Conservation (phyloP, 2,329 filamentous ascomycete genomes). For the Drechslerella stenobrocha region DNA sequence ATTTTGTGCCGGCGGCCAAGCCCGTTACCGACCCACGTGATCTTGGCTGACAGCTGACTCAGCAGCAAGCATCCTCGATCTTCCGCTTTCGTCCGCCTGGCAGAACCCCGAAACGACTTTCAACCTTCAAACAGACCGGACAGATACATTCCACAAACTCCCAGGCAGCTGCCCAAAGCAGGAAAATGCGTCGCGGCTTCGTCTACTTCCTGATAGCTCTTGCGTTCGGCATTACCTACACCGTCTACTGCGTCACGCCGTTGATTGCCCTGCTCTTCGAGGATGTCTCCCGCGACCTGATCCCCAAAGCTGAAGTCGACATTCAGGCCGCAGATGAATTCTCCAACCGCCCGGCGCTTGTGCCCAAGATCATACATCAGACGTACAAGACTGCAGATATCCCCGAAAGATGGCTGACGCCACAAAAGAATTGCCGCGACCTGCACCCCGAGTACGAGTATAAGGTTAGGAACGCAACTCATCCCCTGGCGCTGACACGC, state of each 20-base stretch:
- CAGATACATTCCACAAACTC: not conserved
- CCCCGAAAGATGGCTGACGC: conserved; percentile 67
- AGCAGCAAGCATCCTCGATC: too few species aligned
- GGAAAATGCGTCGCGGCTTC: conserved; percentile 52
- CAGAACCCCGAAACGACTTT: too few species aligned
- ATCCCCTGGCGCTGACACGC: not conserved
- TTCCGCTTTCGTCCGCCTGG: too few species aligned
- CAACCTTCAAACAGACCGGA: not conserved
- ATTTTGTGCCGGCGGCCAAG: too few species aligned
- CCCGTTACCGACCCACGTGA: too few species aligned
- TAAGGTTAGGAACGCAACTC: conserved; percentile 59
- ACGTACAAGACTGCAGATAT: conserved; percentile 73
- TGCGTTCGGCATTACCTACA: conserved; percentile 65
- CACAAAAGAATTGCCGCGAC: conserved; percentile 69
- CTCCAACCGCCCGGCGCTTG: conserved; percentile 65
- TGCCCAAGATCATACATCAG: conserved; percentile 77
- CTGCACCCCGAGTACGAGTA: conserved; percentile 74
- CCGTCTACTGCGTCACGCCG: conserved; percentile 70
- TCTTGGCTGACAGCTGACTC: too few species aligned
- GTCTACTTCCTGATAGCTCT: conserved; percentile 69
- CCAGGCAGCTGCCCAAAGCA: not conserved
- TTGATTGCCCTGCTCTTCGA: conserved; percentile 71
- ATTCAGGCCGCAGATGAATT: conserved; percentile 64
- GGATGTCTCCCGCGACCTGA: conserved; percentile 69
- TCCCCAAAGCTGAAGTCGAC: conserved; percentile 68